Conservation (phyloP, 257 asterid genomes). For the Penstemon barbatus region DNA sequence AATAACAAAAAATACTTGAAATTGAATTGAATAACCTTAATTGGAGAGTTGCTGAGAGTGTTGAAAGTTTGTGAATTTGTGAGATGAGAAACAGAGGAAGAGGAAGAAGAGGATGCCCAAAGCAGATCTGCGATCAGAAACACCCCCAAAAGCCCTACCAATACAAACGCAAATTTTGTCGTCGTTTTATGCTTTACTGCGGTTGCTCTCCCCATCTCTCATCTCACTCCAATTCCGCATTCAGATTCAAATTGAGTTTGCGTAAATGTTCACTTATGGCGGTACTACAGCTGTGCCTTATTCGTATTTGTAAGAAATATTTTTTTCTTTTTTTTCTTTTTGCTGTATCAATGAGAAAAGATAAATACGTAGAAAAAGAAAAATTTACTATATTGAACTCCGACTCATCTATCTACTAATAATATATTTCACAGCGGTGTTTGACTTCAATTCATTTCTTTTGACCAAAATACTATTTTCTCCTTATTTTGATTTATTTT, state of each 20-base stretch:
- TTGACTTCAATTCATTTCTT: too few relatives aligned
- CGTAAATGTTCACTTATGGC: conserved; percentile 18
- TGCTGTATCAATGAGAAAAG: too few relatives aligned
- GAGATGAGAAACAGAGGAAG: conserved; percentile 37
- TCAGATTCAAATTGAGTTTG: conserved; percentile 16
- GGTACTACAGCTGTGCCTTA: conserved; percentile 13
- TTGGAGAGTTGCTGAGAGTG: conserved; percentile 23
- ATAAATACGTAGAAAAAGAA: too few relatives aligned
- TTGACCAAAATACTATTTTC: too few relatives aligned
- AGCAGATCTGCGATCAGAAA: conserved; percentile 71
- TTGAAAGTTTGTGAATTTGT: conserved; percentile 29
- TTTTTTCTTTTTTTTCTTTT: too few relatives aligned
- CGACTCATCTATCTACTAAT: too few relatives aligned
- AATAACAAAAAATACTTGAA: background rate
- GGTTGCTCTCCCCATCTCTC: conserved; percentile 44
- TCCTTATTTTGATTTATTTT: too few relatives aligned
- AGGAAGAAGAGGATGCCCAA: conserved; percentile 61
- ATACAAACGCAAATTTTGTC: conserved; percentile 45
- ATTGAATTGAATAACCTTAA: conserved; percentile 33
- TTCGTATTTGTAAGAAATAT: too few relatives aligned
- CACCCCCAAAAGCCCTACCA: conserved; percentile 57
- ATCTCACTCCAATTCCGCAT: conserved; percentile 20
- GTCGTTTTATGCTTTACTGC: conserved; percentile 47
- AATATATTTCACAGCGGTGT: too few relatives aligned
- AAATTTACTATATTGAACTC: too few relatives aligned